Percentiles rank a stretch among this genome's conserved stretches.
Evolutionary conservation across 805 yeast genomes (phyloP).

Genomic region (Blastobotrys terrestris): DNA sequence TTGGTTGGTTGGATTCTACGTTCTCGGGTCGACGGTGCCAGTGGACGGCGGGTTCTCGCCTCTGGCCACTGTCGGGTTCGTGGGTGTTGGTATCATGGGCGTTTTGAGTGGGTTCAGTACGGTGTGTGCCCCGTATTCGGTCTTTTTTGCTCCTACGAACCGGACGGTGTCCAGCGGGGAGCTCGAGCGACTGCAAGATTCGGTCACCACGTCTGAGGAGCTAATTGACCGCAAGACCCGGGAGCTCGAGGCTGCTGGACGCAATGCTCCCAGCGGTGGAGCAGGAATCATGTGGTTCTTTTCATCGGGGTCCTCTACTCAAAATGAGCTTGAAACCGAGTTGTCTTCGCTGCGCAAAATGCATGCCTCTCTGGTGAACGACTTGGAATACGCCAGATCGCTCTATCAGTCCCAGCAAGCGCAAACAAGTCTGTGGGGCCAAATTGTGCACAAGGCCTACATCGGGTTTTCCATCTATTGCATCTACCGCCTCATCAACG

Average conservation of each 20-base stretch:
- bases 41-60: constrained; percentile 8
- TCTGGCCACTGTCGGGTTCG: constrained; percentile 32
- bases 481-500: constrained; percentile 34
- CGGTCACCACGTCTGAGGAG: constrained; percentile 28
- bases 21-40: constrained; percentile 26
- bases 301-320: constrained; percentile 19
- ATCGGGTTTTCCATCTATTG: constrained; percentile 35
- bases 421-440: constrained; percentile 29
- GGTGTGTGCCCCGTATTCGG: constrained; percentile 36
- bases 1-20: constrained; percentile 25
- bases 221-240: constrained; percentile 24
- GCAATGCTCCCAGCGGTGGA: constrained; percentile 14
- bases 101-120: constrained; percentile 36
- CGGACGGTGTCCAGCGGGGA: constrained; percentile 27
- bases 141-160: constrained; percentile 26
- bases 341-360: constrained; percentile 31
- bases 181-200: constrained; percentile 25
- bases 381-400: constrained; percentile 22
- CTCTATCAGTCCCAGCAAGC: constrained; percentile 23
- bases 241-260: background rate
- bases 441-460: constrained; percentile 23
- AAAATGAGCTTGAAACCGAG: constrained; percentile 24
- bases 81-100: constrained; percentile 39
- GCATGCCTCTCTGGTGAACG: constrained; percentile 28
- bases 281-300: constrained; percentile 8